Evolutionary conservation across 2,329 filamentous ascomycete species (phyloP).

Genomic region (Pseudogymnoascus sp.): DNA sequence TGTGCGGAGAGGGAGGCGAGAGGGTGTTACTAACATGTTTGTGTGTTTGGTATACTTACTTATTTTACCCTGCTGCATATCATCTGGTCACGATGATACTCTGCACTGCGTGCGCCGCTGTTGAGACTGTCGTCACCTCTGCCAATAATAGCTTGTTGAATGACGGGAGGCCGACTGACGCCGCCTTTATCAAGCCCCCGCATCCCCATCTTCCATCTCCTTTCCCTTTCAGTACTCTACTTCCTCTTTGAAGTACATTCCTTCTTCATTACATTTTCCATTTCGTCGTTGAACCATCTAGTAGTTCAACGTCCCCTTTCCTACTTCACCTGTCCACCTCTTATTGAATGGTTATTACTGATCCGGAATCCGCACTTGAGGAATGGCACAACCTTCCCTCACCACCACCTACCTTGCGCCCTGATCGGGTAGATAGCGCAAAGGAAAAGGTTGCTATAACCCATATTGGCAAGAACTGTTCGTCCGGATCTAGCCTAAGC

Average conservation of each 20-base stretch:
- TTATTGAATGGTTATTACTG: constrained; percentile 10
- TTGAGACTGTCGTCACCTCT: neutral
- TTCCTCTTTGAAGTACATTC: neutral
- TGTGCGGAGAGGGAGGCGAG: neutral
- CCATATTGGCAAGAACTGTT: neutral
- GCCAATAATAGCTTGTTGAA: neutral
- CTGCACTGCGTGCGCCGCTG: neutral
- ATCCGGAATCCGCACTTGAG: neutral
- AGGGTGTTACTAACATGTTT: neutral
- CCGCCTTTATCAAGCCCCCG: neutral
- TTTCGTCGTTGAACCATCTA: neutral
- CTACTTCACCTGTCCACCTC: neutral
- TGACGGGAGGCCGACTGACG: neutral
- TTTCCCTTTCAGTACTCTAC: neutral
- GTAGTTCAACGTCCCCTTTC: neutral
- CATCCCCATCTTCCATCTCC: neutral
- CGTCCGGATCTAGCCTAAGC: neutral
- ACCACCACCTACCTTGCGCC: constrained; percentile 3
- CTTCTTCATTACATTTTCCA: neutral
- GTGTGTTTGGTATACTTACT: neutral
- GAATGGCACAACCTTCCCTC: constrained; percentile 10
- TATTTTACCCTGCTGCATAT: neutral
- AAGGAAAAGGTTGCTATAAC: constrained; percentile 2
- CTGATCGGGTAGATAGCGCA: constrained; percentile 4
- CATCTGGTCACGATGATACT: constrained; percentile 2